Evolutionary conservation across 129 eudicot species (phyloP), one percentile per base, ranked within the genome.

Genomic region (Logfia minima): DNA sequence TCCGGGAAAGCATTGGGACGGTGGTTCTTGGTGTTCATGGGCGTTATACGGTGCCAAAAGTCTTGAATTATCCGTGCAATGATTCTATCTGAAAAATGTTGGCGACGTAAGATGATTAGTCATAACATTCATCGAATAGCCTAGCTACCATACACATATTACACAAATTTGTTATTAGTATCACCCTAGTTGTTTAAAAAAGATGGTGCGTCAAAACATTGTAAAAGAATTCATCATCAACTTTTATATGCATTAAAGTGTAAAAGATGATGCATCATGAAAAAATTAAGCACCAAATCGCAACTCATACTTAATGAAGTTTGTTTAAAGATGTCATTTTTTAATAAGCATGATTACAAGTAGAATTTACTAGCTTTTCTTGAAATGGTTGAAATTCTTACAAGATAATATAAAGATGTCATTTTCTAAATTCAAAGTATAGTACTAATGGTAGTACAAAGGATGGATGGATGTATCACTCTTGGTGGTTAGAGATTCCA

Each of bases 21-120:
- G 18, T 9, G 75, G 80, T 58, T 80, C 62, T 67, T 55, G 52
- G 59, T 67, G 26, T 16, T 53, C n/a, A 18, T 34, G 14, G 51
- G 64, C 10, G 62, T 41, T 31, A 48, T 61, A 41, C 7, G 8
- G 52, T 51, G 72, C 18, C 39, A 43, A 43, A 10, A 43, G 51
- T 43, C 51, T 43, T 43, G 51, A 43, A 43, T 19, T 55, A 43
- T 4, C 14, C 23, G 8, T 37, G 26, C 26, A 4, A 4, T 8
- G 3, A n/a, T 66, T 43, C 64, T 74, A 68, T 76, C 78, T 63
- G 43, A 43, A 67, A 52, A n/a, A 28, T 13, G 23, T 0, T 19
- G 1, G 41, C 56, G 26, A 37, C 65, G 51, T 77, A 22, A 77
- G 69, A 17, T 58, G 3, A 11, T 26, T 69, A 37, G 29, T 28